Percentiles rank a stretch among this genome's conserved stretches.
Evolutionary conservation across 768 basidiomycete species (phyloP).

Genomic region (Mycena amicta): DNA sequence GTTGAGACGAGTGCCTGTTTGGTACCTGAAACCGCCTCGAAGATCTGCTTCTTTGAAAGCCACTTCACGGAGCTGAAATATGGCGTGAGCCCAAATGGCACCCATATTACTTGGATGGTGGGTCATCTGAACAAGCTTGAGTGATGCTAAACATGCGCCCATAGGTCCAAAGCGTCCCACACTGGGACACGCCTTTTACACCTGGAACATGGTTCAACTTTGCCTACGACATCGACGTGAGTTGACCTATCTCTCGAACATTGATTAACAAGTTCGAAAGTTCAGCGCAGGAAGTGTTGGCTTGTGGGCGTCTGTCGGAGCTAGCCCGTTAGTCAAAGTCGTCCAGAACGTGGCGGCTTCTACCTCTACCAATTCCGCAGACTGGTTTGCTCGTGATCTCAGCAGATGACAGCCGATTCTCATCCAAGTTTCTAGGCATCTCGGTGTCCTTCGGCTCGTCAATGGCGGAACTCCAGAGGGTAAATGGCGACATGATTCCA

Average conservation of each 20-base stretch:
- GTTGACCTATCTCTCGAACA: slow-evolving; percentile 22
- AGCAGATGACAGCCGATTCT: background rate
- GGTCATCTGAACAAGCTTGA: background rate
- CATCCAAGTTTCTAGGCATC: slow-evolving; percentile 34
- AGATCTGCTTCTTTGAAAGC: slow-evolving; percentile 60
- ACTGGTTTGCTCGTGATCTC: slow-evolving; percentile 33
- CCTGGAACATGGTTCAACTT: slow-evolving; percentile 66
- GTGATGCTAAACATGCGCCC: background rate
- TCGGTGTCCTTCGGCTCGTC: slow-evolving; percentile 60
- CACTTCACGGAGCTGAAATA: slow-evolving; percentile 70
- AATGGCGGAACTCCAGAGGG: slow-evolving; percentile 27
- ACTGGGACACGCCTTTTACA: slow-evolving; percentile 55
- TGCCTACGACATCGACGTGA: slow-evolving; percentile 63
- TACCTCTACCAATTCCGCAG: slow-evolving; percentile 59
- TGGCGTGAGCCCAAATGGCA: slow-evolving; percentile 51
- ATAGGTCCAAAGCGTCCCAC: slow-evolving; percentile 36
- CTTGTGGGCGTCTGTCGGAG: slow-evolving; percentile 58
- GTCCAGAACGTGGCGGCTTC: slow-evolving; percentile 48
- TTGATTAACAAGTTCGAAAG: slow-evolving; percentile 28
- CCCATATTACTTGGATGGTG: slow-evolving; percentile 55
- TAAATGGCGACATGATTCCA: background rate
- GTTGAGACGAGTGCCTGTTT: background rate
- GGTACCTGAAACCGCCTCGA: background rate
- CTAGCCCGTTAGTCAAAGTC: slow-evolving; percentile 50
- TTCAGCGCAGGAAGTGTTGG: slow-evolving; percentile 57